Base-by-base conservation (phyloP, 495 filamentous ascomycete genomes). In the Penicillium subrubescens region DNA sequence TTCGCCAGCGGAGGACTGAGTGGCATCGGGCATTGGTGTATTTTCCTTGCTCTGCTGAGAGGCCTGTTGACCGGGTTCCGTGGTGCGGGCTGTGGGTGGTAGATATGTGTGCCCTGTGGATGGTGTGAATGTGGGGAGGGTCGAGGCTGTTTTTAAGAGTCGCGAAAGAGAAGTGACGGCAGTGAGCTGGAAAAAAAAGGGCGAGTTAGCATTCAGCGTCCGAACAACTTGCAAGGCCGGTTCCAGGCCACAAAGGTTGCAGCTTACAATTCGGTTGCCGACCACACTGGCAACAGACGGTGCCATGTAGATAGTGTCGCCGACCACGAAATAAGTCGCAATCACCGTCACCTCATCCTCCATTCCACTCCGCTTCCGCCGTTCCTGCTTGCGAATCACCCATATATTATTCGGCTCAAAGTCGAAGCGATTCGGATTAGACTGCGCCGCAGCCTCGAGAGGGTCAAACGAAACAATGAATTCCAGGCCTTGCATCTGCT, bases 341-440 rank as follows among this genome's bases (percentile, higher is more conserved):
- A 93, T 81, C 14, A 96, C 84, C 5, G 78, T 85, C 15, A 97
- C 81, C 69, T 93, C 88, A 64, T 90, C 87, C 60, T 91, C 88
- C 46, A 84, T 59, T 61, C 84, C 66, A 73, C 78, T 65, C 73
- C 81, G 61, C 81, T 86, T 86, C 53, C 86, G 83, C 52, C 93
- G 83, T 23, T 84, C 87, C 76, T 98, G 95, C 81, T 96, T 96
- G 68, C 92, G 89, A 61, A 99, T 92, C 2, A 96, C 90, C 92
- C 92, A 99, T 23, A 97, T 84, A 23, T 92, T 92, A 19, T 83
- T 86, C 5, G 80, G 73, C 44, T 83, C 77, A 41, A 75, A 74
- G 17, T 83, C 82, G 39, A 79, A 78, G 3, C 83, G 87, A 5
- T 86, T 89, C 33, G 31, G 31, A 39, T 84, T 85, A 0, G 87